A percentile compares a stretch with the other conserved stretches of the same genome.
phyloP scores from a whole-genome alignment of 2,329 filamentous ascomycete genomes.

The Cladophialophora exuberans region DNA sequence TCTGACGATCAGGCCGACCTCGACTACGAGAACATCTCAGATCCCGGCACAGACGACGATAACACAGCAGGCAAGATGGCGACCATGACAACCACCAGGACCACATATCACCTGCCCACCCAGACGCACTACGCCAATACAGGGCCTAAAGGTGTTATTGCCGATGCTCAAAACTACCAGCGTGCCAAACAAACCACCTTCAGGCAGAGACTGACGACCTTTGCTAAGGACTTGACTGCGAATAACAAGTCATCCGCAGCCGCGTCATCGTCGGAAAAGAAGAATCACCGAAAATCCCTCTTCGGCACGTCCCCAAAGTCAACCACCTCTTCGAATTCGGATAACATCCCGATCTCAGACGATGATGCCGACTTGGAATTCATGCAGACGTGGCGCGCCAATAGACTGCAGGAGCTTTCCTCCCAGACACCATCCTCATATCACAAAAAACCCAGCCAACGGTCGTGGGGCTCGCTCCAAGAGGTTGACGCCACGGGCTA shows the following conservation, averaged over 20 bases:
- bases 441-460: slow-evolving; percentile 59
- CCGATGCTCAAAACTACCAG: slow-evolving; percentile 54
- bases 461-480: slow-evolving; percentile 77
- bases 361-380: slow-evolving; percentile 50
- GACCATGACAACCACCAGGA: slow-evolving; percentile 39
- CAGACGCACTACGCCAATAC: slow-evolving; percentile 54
- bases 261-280: slow-evolving; percentile 29
- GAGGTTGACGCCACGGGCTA: slow-evolving; percentile 89
- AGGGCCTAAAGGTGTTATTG: slow-evolving; percentile 56
- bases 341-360: slow-evolving; percentile 38
- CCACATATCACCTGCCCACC: slow-evolving; percentile 48
- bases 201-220: slow-evolving; percentile 43
- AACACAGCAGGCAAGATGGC: slow-evolving; percentile 39
- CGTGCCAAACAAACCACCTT: slow-evolving; percentile 52
- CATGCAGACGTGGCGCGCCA: slow-evolving; percentile 82
- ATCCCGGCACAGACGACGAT: slow-evolving; percentile 39
- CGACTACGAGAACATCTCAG: slow-evolving; percentile 31
- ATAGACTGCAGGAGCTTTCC: slow-evolving; percentile 76
- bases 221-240: slow-evolving; percentile 24
- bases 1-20: slow-evolving; percentile 29
- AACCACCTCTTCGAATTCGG: slow-evolving; percentile 23
- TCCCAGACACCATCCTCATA: slow-evolving; percentile 55
- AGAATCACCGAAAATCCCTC: slow-evolving; percentile 28
- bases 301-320: slow-evolving; percentile 25
- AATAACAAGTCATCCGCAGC: slow-evolving; percentile 8